phyloP scores from a whole-genome alignment of 192 early-diverging fungal genomes.

The Cetraspora pellucida region DNA sequence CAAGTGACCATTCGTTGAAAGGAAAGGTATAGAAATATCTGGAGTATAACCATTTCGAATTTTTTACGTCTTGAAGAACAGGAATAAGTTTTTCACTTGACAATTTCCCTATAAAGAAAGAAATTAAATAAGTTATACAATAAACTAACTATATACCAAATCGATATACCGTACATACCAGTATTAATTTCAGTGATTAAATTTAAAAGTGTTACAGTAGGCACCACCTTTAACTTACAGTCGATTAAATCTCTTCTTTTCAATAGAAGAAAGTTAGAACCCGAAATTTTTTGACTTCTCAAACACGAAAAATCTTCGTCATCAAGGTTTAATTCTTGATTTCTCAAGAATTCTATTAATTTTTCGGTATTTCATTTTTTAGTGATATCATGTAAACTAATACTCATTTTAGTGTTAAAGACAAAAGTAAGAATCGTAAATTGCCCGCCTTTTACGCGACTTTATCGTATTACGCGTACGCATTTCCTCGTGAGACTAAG shows the following conservation, averaged over 20 bases:
- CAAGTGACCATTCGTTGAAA: background rate
- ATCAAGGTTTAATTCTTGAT: conserved; percentile 9
- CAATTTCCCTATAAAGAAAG: conserved; percentile 14
- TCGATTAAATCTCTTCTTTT: background rate
- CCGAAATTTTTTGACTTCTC: background rate
- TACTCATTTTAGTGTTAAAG: background rate
- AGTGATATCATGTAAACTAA: background rate
- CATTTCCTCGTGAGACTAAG: too few species aligned
- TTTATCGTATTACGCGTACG: background rate
- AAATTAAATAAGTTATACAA: conserved; percentile 17
- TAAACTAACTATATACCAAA: background rate
- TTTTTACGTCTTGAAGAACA: conserved; percentile 1
- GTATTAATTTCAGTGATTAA: conserved; percentile 17
- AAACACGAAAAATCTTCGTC: background rate
- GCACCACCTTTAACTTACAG: background rate
- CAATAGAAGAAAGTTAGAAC: background rate
- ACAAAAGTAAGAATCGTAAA: background rate
- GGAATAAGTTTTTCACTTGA: conserved; percentile 15
- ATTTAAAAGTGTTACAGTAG: conserved; percentile 4
- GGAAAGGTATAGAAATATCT: conserved; percentile 11
- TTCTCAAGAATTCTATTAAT: background rate
- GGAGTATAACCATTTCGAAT: background rate
- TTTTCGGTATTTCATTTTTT: background rate
- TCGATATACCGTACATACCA: background rate
- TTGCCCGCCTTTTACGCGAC: background rate